Evolutionary conservation across 352 stramenopile species (phyloP).

Genomic region (Chrysophaeum taylorii): DNA sequence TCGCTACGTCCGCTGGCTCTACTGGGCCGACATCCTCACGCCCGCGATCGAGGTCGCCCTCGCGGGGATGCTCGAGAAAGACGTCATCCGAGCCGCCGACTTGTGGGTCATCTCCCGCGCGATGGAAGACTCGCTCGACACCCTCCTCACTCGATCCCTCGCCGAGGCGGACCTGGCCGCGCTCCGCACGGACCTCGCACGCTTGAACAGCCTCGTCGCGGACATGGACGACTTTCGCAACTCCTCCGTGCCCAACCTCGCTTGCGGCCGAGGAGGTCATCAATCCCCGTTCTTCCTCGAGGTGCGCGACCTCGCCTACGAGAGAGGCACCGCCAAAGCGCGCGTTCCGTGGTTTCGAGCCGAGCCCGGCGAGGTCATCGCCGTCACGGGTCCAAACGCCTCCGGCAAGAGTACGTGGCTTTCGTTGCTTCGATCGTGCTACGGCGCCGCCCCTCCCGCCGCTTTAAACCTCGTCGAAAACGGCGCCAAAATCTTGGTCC

Average conservation of each 20-base stretch:
- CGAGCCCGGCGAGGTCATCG: conserved; percentile 3
- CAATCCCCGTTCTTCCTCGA: neutral
- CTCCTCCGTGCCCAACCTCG: neutral
- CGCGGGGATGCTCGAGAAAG: neutral
- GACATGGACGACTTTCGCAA: neutral
- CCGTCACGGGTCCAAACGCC: conserved; percentile 2
- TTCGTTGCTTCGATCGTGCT: neutral
- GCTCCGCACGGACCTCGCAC: neutral
- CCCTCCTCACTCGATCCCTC: neutral
- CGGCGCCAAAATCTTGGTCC: neutral
- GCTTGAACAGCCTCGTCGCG: neutral
- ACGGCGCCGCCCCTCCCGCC: no score
- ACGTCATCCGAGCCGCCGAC: neutral
- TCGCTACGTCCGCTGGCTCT: conserved; percentile 8
- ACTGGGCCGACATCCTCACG: conserved; percentile 14
- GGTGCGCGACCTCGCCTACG: neutral
- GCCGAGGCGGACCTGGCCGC: conserved; percentile 6
- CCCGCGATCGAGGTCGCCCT: conserved; percentile 1
- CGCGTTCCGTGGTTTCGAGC: neutral
- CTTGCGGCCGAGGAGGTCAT: neutral
- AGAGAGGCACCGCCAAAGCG: neutral
- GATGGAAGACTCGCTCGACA: neutral
- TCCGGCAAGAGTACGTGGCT: neutral
- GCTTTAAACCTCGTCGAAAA: neutral
- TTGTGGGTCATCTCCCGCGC: conserved; percentile 9